These are phyloP conservation scores for Phytophthora sansomeana DNA, from an alignment of 352 stramenopile genomes.

Conservation along the genomic window DNA sequence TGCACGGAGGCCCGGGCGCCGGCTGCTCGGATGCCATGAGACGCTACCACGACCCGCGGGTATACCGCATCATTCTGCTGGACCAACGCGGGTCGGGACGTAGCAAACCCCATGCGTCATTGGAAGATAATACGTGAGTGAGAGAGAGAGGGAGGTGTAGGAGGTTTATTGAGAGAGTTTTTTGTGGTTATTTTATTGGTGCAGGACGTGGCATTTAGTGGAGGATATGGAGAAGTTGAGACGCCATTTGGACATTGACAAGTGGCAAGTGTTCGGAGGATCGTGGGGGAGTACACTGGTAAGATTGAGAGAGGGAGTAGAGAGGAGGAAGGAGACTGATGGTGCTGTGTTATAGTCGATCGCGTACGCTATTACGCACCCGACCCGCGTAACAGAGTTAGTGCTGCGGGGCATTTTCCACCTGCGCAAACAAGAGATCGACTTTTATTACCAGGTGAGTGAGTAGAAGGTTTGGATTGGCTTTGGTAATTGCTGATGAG, in stretches of 20 bases:
- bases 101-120: slow-evolving; percentile 85
- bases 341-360: slow-evolving; percentile 63
- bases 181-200: slow-evolving; percentile 31
- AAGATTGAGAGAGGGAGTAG: slow-evolving; percentile 7
- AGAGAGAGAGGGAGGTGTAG: slow-evolving; percentile 83
- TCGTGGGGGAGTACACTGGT: slow-evolving; percentile 95
- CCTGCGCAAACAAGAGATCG: slow-evolving; percentile 90
- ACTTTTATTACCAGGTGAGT: slow-evolving; percentile 91
- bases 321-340: not conserved
- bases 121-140: slow-evolving; percentile 87
- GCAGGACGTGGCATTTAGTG: slow-evolving; percentile 90
- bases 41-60: slow-evolving; percentile 92
- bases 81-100: slow-evolving; percentile 94
- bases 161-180: slow-evolving; percentile 49
- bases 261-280: slow-evolving; percentile 95
- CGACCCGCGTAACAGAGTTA: slow-evolving; percentile 82
- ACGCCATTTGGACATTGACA: slow-evolving; percentile 84
- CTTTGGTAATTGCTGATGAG: not conserved
- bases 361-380: slow-evolving; percentile 93
- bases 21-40: slow-evolving; percentile 91
- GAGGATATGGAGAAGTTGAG: slow-evolving; percentile 94
- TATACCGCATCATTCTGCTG: slow-evolving; percentile 94
- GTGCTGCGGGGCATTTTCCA: slow-evolving; percentile 95
- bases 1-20: slow-evolving; percentile 94
- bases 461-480: not conserved